A percentile compares a stretch with the other conserved stretches of the same genome.
These are phyloP conservation scores for Schrenkiella parvula DNA, from an alignment of 345 rosid species.

Conservation along the genomic window DNA sequence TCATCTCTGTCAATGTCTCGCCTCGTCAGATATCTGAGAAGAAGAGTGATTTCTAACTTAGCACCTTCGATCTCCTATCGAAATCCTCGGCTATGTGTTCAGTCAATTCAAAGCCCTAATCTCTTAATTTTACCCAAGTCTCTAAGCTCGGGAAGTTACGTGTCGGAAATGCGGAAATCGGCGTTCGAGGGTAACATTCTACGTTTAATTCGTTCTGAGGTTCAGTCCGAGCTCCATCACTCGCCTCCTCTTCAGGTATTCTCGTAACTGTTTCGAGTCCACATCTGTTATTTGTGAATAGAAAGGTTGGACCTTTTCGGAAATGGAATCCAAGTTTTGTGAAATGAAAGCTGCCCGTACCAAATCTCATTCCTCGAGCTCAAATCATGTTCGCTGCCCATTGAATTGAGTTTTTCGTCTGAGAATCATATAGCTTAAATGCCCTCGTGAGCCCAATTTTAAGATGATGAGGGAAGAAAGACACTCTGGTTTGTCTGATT, in stretches of 20 bases:
- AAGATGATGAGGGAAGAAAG: not conserved
- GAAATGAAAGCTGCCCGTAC: not conserved
- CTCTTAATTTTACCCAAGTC: not conserved
- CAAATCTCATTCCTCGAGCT: not conserved
- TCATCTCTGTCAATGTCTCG: conserved; percentile 35
- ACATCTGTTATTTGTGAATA: not conserved
- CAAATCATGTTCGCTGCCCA: not conserved
- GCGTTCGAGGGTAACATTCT: conserved; percentile 67
- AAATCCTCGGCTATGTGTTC: not conserved
- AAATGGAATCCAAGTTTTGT: not conserved
- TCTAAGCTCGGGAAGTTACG: conserved; percentile 43
- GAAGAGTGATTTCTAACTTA: conserved; percentile 12
- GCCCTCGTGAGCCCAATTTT: not conserved
- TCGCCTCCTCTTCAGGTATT: conserved; percentile 36
- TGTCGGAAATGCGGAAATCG: conserved; percentile 66
- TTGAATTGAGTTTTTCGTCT: not conserved
- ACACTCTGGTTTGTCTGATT: not conserved
- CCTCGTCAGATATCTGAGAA: conserved; percentile 33
- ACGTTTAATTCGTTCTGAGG: conserved; percentile 58
- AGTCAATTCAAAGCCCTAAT: not conserved
- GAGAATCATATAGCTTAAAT: not conserved
- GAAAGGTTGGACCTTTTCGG: not conserved
- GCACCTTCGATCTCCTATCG: not conserved
- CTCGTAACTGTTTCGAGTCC: not conserved
- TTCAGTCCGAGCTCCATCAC: conserved; percentile 62